Percentiles rank a stretch among this genome's conserved stretches.
Evolutionary conservation across 129 eudicot species (phyloP).

Genomic region (Heracleum sosnowskyi): DNA sequence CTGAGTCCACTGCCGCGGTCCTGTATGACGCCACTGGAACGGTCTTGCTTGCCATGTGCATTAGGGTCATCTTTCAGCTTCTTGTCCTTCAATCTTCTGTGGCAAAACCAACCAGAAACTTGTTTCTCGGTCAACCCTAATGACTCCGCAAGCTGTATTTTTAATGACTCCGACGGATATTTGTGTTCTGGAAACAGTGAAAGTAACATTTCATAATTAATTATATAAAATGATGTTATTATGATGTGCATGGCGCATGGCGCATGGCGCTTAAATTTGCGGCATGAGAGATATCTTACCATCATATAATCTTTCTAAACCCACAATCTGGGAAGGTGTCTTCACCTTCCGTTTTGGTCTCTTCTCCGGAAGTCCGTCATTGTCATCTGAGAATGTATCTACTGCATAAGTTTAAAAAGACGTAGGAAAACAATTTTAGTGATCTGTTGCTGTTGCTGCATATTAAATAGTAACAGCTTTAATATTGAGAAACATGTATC

Average conservation of each 20-base stretch:
- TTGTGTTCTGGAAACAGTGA: conserved; percentile 57
- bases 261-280: background rate
- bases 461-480: background rate
- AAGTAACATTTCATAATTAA: background rate
- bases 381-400: conserved; percentile 54
- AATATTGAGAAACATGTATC: background rate
- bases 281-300: conserved; percentile 37
- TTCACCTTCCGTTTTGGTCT: conserved; percentile 63
- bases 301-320: conserved; percentile 66
- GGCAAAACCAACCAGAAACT: conserved; percentile 98
- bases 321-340: conserved; percentile 66
- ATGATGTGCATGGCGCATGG: background rate
- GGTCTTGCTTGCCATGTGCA: conserved; percentile 67
- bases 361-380: conserved; percentile 50
- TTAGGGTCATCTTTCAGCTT: conserved; percentile 42
- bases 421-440: conserved; percentile 14
- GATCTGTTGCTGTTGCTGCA: background rate
- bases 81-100: conserved; percentile 90
- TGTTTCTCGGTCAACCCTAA: conserved; percentile 86
- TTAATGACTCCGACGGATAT: conserved; percentile 69
- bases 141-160: conserved; percentile 56
- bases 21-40: conserved; percentile 87
- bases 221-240: background rate
- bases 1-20: conserved; percentile 87
- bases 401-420: background rate